phyloP scores from a whole-genome alignment of 805 yeast genomes.

The Wickerhamiella cacticola region DNA sequence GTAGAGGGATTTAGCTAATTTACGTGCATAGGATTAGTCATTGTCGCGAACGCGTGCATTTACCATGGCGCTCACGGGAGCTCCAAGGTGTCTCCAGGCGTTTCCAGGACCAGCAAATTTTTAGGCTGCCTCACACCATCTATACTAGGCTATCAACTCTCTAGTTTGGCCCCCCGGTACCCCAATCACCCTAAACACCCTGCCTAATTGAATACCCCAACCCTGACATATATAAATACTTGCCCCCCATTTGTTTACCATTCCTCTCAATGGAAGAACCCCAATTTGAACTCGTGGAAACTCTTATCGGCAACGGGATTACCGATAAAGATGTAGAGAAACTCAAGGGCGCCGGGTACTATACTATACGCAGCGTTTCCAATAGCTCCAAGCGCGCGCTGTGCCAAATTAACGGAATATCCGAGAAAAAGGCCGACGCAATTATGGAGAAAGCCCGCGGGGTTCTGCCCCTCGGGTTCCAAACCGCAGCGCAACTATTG shows the following conservation, averaged over 20 bases:
- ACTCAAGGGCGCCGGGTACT: slow-evolving; percentile 68
- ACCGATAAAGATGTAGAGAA: slow-evolving; percentile 65
- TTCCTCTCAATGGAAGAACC: background rate
- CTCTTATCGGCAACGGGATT: slow-evolving; percentile 66
- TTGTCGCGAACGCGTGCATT: too few relatives aligned
- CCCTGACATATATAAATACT: background rate
- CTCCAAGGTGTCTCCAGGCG: too few relatives aligned
- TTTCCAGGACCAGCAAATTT: too few relatives aligned
- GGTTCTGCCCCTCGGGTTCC: slow-evolving; percentile 77
- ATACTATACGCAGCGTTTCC: slow-evolving; percentile 87
- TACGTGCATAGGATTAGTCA: slow-evolving; percentile 10
- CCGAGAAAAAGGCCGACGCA: slow-evolving; percentile 89
- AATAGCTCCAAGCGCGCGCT: slow-evolving; percentile 79
- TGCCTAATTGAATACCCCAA: too few relatives aligned
- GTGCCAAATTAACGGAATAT: slow-evolving; percentile 73
- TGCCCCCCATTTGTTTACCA: background rate
- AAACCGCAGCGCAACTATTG: slow-evolving; percentile 92
- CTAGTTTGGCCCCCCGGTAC: too few relatives aligned
- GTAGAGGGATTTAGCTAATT: slow-evolving; percentile 13
- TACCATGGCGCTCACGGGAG: too few relatives aligned
- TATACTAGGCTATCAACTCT: too few relatives aligned
- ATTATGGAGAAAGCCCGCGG: slow-evolving; percentile 72
- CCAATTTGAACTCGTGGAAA: slow-evolving; percentile 13
- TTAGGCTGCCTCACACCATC: too few relatives aligned
- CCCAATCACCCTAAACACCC: too few relatives aligned